Conservation (phyloP, 371 early-diverging fungal genomes). For the Mortierella sp. region DNA sequence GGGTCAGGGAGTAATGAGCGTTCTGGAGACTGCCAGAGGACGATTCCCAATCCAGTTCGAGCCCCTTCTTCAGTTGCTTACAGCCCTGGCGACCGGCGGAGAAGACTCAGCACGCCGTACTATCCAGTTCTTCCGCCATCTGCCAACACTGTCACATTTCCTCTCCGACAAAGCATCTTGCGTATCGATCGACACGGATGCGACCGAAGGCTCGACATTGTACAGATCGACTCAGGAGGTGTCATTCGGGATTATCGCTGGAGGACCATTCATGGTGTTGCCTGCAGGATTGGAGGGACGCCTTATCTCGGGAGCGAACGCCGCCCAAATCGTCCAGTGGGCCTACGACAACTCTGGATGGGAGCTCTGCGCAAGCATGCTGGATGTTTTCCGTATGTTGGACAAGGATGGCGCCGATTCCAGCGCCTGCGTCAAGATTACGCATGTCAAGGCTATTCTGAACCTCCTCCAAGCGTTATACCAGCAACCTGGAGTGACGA, state of each 20-base stretch:
- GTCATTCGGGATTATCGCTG: conserved; percentile 36
- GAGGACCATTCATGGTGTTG: conserved; percentile 33
- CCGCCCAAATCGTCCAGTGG: conserved; percentile 51
- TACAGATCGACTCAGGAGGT: conserved; percentile 30
- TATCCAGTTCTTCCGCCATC: conserved; percentile 28
- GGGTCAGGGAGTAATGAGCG: conserved; percentile 42
- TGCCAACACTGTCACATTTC: conserved; percentile 44
- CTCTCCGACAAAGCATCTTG: conserved; percentile 31
- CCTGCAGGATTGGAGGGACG: conserved; percentile 39
- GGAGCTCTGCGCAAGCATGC: conserved; percentile 30
- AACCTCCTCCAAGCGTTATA: conserved; percentile 31
- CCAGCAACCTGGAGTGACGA: conserved; percentile 23
- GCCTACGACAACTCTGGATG: conserved; percentile 45
- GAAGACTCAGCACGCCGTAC: conserved; percentile 36
- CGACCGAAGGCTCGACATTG: conserved; percentile 33
- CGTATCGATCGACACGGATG: conserved; percentile 36
- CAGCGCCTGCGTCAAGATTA: conserved; percentile 20
- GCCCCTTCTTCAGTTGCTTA: conserved; percentile 36
- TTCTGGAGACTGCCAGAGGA: conserved; percentile 46
- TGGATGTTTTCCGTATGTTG: conserved; percentile 37
- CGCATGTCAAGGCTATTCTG: conserved; percentile 38
- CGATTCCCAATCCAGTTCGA: conserved; percentile 50
- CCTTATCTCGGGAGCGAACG: conserved; percentile 45
- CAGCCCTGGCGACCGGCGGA: conserved; percentile 45
- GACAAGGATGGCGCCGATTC: conserved; percentile 16